Base-by-base conservation (phyloP, 257 asterid genomes). In the Penstemon barbatus region DNA sequence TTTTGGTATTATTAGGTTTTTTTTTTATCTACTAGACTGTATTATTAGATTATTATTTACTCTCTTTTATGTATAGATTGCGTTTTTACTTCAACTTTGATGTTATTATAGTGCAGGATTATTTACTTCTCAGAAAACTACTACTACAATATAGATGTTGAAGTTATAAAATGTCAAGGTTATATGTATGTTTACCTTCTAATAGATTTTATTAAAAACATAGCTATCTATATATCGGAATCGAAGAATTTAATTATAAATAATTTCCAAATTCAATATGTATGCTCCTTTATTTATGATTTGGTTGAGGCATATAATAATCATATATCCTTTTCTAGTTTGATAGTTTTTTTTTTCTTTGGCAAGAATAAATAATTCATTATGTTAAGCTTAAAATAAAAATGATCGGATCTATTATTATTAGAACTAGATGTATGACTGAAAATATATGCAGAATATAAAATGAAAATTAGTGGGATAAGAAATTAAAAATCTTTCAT, bases 61-160 rank as follows among this genome's bases (percentile, higher is more conserved):
- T 49, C 56, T 78, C 73, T 48, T 65, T 65, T 36, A 5, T 77
- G 83, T 81, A 81, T 72, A 78, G 61, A 37, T 67, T 53, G 40
- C 72, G 69, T 52, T 45, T 33, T 38, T 37, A 41, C 33, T 57
- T 43, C 61, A 52, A 64, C 60, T 77, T 71, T 71, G 69, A 50
- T 65, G 75, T 41, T 65, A 44, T 60, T 68, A 25, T 7, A 64
- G 36, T 61, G 54, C 42, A 51, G 56, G 70, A 61, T 70, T 76
- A 53, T 65, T 73, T 77, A 57, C 58, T 46, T 66, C 43, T 62
- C 65, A 63, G 75, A 57, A 57, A 61, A 41, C 19, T 8, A 15
- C 13, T 10, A 56, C 5, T 10, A 25, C 15, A 9, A 12, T 5
- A 43, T 11, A 61, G 50, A 10, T 67, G 50, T 78, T 12, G 62